Evolutionary conservation across 306 rosid genomes (phyloP), one percentile per base, ranked within the genome.

Genomic region (Citrullus mucosospermus): DNA sequence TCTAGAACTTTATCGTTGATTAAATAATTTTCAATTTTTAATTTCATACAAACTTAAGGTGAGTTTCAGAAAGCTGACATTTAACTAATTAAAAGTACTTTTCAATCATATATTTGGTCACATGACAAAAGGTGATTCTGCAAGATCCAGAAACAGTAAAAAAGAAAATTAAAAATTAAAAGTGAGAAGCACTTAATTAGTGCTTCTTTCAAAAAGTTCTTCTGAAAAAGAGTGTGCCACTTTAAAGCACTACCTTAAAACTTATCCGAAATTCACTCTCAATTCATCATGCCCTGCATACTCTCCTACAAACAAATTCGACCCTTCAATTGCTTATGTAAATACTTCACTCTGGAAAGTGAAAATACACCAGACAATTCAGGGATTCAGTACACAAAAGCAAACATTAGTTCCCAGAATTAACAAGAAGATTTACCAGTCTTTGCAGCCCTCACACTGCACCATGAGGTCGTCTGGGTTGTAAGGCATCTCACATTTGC

Each of bases 391-490:
- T 3, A 55, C 46, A 63, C 84, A 56, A 68, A 50, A 43, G 62
- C 25, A 17, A 44, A 2, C 32, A 30, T 6, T 4, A 82, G 76
- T 44, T 54, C 10, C 80, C 80, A 56, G 22, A 46, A 34, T 16
- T 34, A 7, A 6, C 78, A 43, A 36, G 74, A 76, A 82, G 82
- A 82, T 67, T 86, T 88, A 94, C 97, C 98, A 92, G 82, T 94
- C 97, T 86, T 90, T 92, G 91, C 98, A 94, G 63, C 89, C 97
- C 63, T 94, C 98, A 78, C 98, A 94, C 83, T 94, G 94, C 83
- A 94, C 95, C 98, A 93, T 93, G 69, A 93, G 95, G 81, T 91
- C 98, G 51, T 93, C 98, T 30, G 98, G 98, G 79, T 93, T 93
- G 79, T 91, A 93, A 56, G 98, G 98, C 98, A 91, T 93, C 85